Conservation (phyloP, 202 grass and related monocot genomes). For the Sporobolus alterniflorus region DNA sequence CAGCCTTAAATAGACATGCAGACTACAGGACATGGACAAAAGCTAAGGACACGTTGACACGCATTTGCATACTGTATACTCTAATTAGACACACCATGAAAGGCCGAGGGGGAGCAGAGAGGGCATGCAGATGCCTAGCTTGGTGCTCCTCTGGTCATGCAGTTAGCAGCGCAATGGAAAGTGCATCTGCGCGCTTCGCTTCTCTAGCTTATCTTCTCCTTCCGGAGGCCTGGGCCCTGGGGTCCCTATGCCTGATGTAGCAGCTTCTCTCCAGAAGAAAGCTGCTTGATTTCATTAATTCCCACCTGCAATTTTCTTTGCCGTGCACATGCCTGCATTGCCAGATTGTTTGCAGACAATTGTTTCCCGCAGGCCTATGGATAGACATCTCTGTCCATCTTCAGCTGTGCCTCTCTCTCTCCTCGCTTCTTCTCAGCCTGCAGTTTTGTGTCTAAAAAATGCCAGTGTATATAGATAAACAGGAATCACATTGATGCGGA, state of each 20-base stretch:
- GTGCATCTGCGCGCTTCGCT: not conserved
- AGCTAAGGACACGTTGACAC: not conserved
- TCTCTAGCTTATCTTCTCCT: slow-evolving; percentile 15
- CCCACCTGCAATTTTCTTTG: slow-evolving; percentile 42
- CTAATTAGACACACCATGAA: slow-evolving; percentile 23
- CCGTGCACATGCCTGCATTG: not conserved
- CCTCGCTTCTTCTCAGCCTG: slow-evolving; percentile 26
- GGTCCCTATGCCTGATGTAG: slow-evolving; percentile 26
- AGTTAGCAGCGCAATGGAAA: slow-evolving; percentile 24
- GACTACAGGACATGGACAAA: slow-evolving; percentile 5
- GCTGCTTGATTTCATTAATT: slow-evolving; percentile 44
- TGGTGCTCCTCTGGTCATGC: slow-evolving; percentile 38
- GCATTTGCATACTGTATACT: slow-evolving; percentile 38
- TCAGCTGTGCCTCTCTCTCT: slow-evolving; percentile 1
- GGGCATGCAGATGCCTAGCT: slow-evolving; percentile 32
- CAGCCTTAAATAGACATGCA: too few relatives aligned
- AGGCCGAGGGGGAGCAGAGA: slow-evolving; percentile 18
- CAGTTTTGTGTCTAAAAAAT: too few relatives aligned
- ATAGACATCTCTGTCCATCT: slow-evolving; percentile 33
- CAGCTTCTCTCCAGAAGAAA: slow-evolving; percentile 41
- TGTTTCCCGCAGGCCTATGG: slow-evolving; percentile 10
- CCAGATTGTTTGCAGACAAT: slow-evolving; percentile 25
- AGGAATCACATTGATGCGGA: not conserved
- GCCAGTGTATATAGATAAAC: not conserved
- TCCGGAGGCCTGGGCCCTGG: not conserved